Conservation (phyloP, 2,329 filamentous ascomycete genomes). For the Trichoderma koningii region DNA sequence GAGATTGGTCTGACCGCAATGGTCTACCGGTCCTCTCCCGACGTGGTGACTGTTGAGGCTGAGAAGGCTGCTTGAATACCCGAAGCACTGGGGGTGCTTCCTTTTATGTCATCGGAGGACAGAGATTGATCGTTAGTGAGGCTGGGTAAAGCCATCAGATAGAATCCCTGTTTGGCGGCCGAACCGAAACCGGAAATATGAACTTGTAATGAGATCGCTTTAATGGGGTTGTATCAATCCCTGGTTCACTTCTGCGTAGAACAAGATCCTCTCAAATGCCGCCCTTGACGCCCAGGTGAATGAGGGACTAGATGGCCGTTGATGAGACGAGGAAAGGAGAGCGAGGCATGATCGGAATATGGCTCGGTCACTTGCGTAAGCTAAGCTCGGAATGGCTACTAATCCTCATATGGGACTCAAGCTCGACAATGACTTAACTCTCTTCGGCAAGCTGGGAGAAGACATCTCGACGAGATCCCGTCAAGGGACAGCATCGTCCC, state of each 20-base stretch:
- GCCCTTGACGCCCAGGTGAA: not conserved
- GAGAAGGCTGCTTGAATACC: constrained; percentile 13
- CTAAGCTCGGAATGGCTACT: constrained; percentile 21
- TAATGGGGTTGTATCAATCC: not conserved
- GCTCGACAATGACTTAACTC: not conserved
- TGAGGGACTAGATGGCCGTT: not conserved
- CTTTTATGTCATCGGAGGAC: not conserved
- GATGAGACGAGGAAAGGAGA: not conserved
- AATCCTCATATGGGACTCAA: constrained; percentile 17
- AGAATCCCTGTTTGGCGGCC: not conserved
- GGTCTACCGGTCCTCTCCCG: constrained; percentile 4
- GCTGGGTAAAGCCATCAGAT: not conserved
- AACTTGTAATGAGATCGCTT: not conserved
- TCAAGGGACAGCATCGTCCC: not conserved
- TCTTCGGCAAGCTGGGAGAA: constrained; percentile 11
- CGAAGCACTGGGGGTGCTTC: not conserved
- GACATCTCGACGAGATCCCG: not conserved
- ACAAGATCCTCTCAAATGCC: not conserved
- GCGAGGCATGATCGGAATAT: not conserved
- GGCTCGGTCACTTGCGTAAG: not conserved
- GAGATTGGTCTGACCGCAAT: constrained; percentile 61
- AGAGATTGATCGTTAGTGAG: not conserved
- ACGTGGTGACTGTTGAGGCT: constrained; percentile 21
- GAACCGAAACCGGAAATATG: not conserved
- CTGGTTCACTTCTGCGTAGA: not conserved